Percentiles rank a stretch among this genome's conserved stretches.
Evolutionary conservation across 805 yeast genomes (phyloP).

Genomic region (Candida coleopterorum): DNA sequence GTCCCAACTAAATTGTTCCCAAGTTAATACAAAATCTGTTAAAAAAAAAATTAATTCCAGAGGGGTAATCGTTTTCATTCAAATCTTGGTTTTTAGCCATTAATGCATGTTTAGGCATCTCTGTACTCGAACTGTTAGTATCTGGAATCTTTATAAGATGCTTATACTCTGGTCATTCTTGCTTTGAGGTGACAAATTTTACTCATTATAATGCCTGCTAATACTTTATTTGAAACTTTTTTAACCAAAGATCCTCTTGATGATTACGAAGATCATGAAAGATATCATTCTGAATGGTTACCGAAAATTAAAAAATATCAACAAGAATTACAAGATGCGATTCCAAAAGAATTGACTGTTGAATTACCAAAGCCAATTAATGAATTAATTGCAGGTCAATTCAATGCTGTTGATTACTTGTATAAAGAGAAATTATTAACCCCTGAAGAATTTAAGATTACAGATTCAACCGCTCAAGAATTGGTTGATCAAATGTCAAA

Average conservation of each 20-base stretch:
- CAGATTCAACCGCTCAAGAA: slow-evolving; percentile 28
- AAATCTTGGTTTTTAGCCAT: too few species aligned
- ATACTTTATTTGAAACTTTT: slow-evolving; percentile 14
- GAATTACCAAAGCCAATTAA: slow-evolving; percentile 30
- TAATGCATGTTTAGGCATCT: too few species aligned
- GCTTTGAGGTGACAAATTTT: too few species aligned
- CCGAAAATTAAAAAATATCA: slow-evolving; percentile 43
- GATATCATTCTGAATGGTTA: slow-evolving; percentile 36
- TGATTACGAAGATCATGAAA: slow-evolving; percentile 37
- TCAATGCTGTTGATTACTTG: slow-evolving; percentile 34
- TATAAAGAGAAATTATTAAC: slow-evolving; percentile 30
- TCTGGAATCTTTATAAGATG: too few species aligned
- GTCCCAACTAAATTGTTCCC: too few species aligned
- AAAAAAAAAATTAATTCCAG: too few species aligned
- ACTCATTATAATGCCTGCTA: not conserved
- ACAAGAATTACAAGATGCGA: slow-evolving; percentile 23
- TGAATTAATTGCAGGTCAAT: slow-evolving; percentile 25
- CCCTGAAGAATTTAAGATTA: slow-evolving; percentile 30
- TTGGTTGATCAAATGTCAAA: slow-evolving; percentile 26
- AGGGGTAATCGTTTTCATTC: too few species aligned
- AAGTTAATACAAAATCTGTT: too few species aligned
- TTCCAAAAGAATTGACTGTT: slow-evolving; percentile 27
- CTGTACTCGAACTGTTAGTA: too few species aligned
- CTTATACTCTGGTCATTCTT: too few species aligned
- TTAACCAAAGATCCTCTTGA: slow-evolving; percentile 27